Evolutionary conservation across 495 filamentous ascomycete species (phyloP).

Genomic region (Haplographium delicatum): DNA sequence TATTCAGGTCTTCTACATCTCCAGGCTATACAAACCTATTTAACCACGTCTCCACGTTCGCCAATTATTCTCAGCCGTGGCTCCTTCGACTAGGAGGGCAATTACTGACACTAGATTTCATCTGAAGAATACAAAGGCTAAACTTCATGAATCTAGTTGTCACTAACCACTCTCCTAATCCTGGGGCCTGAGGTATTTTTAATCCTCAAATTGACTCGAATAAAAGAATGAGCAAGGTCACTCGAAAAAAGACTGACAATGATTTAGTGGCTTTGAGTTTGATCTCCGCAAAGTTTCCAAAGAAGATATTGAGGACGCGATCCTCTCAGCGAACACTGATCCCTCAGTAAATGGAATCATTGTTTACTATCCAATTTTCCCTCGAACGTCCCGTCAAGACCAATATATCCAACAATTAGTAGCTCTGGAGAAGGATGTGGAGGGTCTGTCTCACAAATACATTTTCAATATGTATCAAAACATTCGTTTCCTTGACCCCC

Average conservation of each 20-base stretch:
- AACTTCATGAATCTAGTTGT: no score
- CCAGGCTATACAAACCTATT: no score
- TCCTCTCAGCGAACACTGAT: constrained; percentile 79
- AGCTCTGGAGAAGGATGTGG: constrained; percentile 84
- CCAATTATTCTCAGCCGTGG: not conserved
- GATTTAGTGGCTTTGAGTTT: constrained; percentile 91
- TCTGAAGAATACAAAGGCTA: no score
- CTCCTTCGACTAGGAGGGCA: no score
- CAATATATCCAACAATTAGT: constrained; percentile 95
- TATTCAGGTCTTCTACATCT: not conserved
- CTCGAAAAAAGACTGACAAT: no score
- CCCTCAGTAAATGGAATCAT: constrained; percentile 81
- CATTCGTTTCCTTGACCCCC: constrained; percentile 82
- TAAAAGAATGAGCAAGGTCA: no score
- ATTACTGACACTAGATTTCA: no score
- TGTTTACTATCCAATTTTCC: constrained; percentile 97
- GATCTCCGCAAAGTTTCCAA: constrained; percentile 75
- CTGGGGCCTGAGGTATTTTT: no score
- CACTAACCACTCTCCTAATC: no score
- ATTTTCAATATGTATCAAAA: constrained; percentile 99
- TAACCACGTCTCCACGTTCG: no score
- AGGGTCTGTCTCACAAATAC: constrained; percentile 88
- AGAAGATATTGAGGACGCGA: constrained; percentile 80
- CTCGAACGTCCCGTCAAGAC: constrained; percentile 67
- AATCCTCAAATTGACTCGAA: no score